These are phyloP conservation scores for Colletotrichum plurivorum DNA, from an alignment of 2,329 filamentous ascomycete genomes.

Conservation along the genomic window DNA sequence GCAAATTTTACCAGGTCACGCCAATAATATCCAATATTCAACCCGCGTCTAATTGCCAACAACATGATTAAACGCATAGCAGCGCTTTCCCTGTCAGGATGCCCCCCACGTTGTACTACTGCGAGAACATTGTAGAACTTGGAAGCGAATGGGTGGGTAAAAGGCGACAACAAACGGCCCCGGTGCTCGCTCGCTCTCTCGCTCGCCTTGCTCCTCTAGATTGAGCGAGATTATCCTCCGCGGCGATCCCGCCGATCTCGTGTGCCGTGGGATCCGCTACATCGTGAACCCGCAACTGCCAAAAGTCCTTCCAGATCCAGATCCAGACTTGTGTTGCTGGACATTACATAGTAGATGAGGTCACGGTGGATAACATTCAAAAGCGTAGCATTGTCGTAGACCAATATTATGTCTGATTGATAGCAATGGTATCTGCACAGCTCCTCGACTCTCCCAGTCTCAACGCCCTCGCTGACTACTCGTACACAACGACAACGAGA, in stretches of 20 bases:
- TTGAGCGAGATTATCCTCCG: slow-evolving; percentile 3
- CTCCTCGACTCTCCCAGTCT: slow-evolving; percentile 22
- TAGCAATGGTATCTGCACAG: slow-evolving; percentile 36
- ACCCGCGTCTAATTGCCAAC: too few relatives aligned
- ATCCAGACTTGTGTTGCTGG: neutral
- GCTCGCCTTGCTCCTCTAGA: neutral
- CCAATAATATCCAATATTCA: too few relatives aligned
- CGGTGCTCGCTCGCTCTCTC: neutral
- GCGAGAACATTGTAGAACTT: too few relatives aligned
- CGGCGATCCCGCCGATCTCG: slow-evolving; percentile 9
- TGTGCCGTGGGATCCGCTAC: neutral
- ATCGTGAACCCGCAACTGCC: neutral
- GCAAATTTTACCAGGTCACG: too few relatives aligned
- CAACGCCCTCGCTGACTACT: slow-evolving; percentile 29
- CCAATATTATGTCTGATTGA: slow-evolving; percentile 28
- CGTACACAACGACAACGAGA: slow-evolving; percentile 29
- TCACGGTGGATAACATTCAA: too few relatives aligned
- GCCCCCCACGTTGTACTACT: too few relatives aligned
- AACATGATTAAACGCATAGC: too few relatives aligned
- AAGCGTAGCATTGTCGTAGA: neutral
- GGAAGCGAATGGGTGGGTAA: neutral
- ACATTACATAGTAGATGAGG: too few relatives aligned
- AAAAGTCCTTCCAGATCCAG: neutral
- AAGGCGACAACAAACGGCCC: neutral
- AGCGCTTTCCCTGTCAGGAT: too few relatives aligned